A percentile compares a stretch with the other conserved stretches of the same genome.
Evolutionary conservation across 441 rosid species (phyloP).

Genomic region (Populus hybrid): DNA sequence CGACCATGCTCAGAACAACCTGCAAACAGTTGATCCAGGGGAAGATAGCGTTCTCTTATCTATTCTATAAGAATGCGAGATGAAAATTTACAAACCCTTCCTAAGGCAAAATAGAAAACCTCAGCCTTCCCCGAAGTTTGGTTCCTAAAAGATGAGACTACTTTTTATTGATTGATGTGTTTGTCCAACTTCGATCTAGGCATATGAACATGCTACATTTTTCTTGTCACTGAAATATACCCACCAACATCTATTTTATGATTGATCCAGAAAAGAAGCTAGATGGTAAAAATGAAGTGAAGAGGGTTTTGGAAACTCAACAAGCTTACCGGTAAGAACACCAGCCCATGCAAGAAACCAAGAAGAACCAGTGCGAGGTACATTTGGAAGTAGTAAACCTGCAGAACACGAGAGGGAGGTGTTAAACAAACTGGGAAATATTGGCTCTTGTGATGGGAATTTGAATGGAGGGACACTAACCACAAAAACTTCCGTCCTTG

Average conservation of each 20-base stretch:
- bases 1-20: conserved; percentile 92
- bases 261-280: neutral
- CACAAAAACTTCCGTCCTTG: conserved; percentile 96
- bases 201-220: neutral
- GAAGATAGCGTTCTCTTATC: neutral
- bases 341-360: conserved; percentile 93
- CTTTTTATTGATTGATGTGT: neutral
- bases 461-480: conserved; percentile 36
- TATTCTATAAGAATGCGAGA: neutral
- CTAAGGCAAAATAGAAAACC: too few relatives aligned
- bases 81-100: too few relatives aligned
- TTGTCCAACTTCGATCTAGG: neutral
- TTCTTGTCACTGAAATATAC: neutral
- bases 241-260: neutral
- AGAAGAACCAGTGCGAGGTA: conserved; percentile 92
- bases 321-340: conserved; percentile 84
- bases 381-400: conserved; percentile 99
- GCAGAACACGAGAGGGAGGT: conserved; percentile 9
- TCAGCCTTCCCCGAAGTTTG: neutral
- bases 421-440: neutral
- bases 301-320: neutral
- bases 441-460: neutral
- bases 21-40: conserved; percentile 23
- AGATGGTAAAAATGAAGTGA: neutral
- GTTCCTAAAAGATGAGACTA: neutral